Conservation (phyloP, 495 filamentous ascomycete species). For the Astrothelium subdiscretum region DNA sequence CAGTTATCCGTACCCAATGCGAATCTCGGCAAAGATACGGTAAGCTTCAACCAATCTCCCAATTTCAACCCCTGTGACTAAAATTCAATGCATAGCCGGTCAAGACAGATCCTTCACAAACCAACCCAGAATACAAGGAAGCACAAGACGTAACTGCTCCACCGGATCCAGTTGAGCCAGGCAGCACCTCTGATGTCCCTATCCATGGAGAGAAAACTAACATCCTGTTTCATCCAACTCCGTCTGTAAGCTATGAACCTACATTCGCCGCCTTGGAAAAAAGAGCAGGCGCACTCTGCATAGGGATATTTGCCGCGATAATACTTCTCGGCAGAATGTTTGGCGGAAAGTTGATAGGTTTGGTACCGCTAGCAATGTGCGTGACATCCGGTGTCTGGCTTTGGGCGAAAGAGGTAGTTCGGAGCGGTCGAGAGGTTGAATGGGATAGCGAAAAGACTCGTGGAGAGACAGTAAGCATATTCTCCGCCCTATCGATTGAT, state of each 20-base stretch:
- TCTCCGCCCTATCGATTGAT: neutral
- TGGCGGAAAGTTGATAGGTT: conserved; percentile 61
- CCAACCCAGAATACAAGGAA: conserved; percentile 62
- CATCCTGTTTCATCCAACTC: conserved; percentile 89
- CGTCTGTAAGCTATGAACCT: conserved; percentile 71
- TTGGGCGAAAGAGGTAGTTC: conserved; percentile 78
- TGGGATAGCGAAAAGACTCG: conserved; percentile 80
- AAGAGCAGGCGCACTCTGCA: conserved; percentile 53
- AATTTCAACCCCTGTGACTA: neutral
- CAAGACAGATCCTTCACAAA: conserved; percentile 49
- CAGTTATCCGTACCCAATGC: conserved; percentile 81
- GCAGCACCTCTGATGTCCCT: conserved; percentile 80
- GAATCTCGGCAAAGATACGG: conserved; percentile 65
- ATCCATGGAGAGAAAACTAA: conserved; percentile 95
- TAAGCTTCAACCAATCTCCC: conserved; percentile 21
- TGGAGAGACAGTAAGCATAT: conserved; percentile 58
- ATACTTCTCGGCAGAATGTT: conserved; percentile 68
- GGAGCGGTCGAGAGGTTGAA: conserved; percentile 70
- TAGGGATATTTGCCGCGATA: conserved; percentile 56
- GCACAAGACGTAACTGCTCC: conserved; percentile 86
- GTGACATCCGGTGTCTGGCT: conserved; percentile 67
- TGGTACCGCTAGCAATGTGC: conserved; percentile 58
- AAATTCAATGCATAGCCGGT: conserved; percentile 29
- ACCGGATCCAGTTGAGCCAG: conserved; percentile 68
- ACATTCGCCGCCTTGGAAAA: conserved; percentile 70